Percentiles rank a stretch among this genome's conserved stretches.
These are phyloP conservation scores for Escovopsis weberi DNA, from an alignment of 2,329 filamentous ascomycete species.

Conservation along the genomic window DNA sequence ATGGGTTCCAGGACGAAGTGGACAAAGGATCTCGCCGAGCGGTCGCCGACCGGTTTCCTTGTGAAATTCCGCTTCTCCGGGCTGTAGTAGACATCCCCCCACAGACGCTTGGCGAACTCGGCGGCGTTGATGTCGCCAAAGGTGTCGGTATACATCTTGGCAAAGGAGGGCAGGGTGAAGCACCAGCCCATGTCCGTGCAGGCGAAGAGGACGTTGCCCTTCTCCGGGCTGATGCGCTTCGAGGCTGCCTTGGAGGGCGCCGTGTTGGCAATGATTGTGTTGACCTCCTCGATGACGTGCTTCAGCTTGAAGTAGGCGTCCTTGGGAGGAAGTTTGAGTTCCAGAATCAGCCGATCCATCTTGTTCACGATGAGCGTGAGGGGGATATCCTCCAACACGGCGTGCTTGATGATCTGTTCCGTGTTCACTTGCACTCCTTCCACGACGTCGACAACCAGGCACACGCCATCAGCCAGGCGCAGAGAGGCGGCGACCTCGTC, in stretches of 20 bases:
- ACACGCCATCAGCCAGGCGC: slow-evolving; percentile 79
- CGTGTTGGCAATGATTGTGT: slow-evolving; percentile 82
- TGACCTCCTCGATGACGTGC: slow-evolving; percentile 96
- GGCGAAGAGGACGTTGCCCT: slow-evolving; percentile 95
- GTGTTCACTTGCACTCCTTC: slow-evolving; percentile 99
- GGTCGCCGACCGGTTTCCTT: slow-evolving; percentile 68
- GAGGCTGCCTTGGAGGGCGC: slow-evolving; percentile 67
- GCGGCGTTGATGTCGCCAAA: slow-evolving; percentile 68
- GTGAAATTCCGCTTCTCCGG: slow-evolving; percentile 82
- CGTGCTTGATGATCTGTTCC: slow-evolving; percentile 93
- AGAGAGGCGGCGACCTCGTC: slow-evolving; percentile 88
- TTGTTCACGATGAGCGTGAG: slow-evolving; percentile 91
- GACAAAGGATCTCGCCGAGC: slow-evolving; percentile 74
- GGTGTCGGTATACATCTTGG: slow-evolving; percentile 87
- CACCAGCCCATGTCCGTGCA: slow-evolving; percentile 93
- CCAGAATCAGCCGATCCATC: slow-evolving; percentile 86
- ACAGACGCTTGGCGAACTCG: slow-evolving; percentile 74
- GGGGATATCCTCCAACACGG: slow-evolving; percentile 77
- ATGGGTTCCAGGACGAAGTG: slow-evolving; percentile 92
- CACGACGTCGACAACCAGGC: slow-evolving; percentile 87
- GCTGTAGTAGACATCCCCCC: slow-evolving; percentile 97
- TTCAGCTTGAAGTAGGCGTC: slow-evolving; percentile 99
- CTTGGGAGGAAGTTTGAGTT: slow-evolving; percentile 82
- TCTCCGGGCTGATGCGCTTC: slow-evolving; percentile 79
- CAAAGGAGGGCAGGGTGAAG: slow-evolving; percentile 86